Percentiles rank a stretch among this genome's conserved stretches.
These are phyloP conservation scores for Plectosphaerella cucumerina DNA, from an alignment of 2,329 filamentous ascomycete species.

Conservation along the genomic window DNA sequence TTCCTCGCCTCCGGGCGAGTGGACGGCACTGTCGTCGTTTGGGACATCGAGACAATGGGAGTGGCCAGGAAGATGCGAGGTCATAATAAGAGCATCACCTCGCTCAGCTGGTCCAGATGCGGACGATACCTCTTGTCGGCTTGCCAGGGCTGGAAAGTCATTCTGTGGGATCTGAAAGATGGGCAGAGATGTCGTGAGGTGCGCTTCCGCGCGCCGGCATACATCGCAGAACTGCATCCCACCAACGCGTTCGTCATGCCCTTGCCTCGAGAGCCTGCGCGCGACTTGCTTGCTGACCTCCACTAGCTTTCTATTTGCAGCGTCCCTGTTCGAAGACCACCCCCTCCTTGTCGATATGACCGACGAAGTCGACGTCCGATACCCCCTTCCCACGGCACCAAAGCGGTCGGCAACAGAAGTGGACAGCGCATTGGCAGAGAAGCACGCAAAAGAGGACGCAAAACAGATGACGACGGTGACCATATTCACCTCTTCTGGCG, in stretches of 20 bases:
- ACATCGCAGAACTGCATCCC: slow-evolving; percentile 93
- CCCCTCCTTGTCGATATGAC: slow-evolving; percentile 83
- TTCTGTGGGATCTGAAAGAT: slow-evolving; percentile 83
- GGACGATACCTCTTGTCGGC: slow-evolving; percentile 88
- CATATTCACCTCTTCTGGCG: slow-evolving; percentile 79
- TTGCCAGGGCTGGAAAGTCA: slow-evolving; percentile 94
- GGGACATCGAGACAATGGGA: slow-evolving; percentile 96
- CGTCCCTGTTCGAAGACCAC: slow-evolving; percentile 89
- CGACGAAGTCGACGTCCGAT: slow-evolving; percentile 65
- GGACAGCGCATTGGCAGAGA: slow-evolving; percentile 70
- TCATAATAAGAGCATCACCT: slow-evolving; percentile 91
- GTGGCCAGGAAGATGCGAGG: slow-evolving; percentile 91
- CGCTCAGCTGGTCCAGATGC: slow-evolving; percentile 89
- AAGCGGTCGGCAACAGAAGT: slow-evolving; percentile 67
- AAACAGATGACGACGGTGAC: slow-evolving; percentile 94
- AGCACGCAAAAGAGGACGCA: slow-evolving; percentile 84
- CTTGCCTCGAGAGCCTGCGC: neutral
- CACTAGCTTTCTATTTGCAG: slow-evolving; percentile 76
- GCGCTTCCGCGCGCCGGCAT: slow-evolving; percentile 88
- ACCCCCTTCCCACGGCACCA: slow-evolving; percentile 75
- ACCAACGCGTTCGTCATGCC: slow-evolving; percentile 66
- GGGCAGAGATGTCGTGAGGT: slow-evolving; percentile 73
- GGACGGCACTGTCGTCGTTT: slow-evolving; percentile 92
- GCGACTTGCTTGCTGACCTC: slow-evolving; percentile 13
- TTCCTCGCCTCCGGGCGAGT: slow-evolving; percentile 90